Conservation (phyloP, 441 rosid species). For the Populus tomentosa region DNA sequence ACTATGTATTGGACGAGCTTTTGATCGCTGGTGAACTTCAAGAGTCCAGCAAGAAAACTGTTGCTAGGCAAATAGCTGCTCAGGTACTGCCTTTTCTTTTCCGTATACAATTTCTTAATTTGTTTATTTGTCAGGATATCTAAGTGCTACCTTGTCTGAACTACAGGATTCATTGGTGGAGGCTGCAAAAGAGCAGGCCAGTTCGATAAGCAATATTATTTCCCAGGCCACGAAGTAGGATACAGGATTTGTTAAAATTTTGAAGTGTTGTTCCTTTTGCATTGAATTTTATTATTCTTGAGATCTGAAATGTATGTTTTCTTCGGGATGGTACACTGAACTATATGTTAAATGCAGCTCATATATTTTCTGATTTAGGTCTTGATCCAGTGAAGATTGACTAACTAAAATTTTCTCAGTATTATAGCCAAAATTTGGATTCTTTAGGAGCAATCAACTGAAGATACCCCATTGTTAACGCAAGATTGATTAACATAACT, state of each 20-base stretch:
- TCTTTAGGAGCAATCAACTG: neutral
- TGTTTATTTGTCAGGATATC: constrained; percentile 5
- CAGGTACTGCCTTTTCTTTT: constrained; percentile 45
- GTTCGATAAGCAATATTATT: constrained; percentile 60
- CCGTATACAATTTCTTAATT: neutral
- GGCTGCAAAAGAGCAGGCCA: constrained; percentile 66
- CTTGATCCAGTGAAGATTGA: constrained; percentile 1
- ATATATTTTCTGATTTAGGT: neutral
- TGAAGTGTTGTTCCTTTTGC: constrained; percentile 2
- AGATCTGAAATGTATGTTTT: constrained; percentile 16
- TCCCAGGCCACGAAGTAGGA: constrained; percentile 39
- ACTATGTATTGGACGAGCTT: constrained; percentile 73
- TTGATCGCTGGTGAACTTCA: constrained; percentile 98
- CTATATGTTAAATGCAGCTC: constrained; percentile 2
- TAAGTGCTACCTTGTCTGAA: neutral
- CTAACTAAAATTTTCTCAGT: neutral
- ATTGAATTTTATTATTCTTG: constrained; percentile 2
- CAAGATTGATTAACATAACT: neutral
- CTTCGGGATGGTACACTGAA: constrained; percentile 1
- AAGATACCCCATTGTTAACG: neutral
- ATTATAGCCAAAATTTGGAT: neutral
- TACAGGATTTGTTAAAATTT: constrained; percentile 6
- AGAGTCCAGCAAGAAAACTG: constrained; percentile 95
- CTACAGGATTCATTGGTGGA: constrained; percentile 66
- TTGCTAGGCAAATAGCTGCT: constrained; percentile 78